Base-by-base conservation (phyloP, 768 basidiomycete genomes). In the Hortiboletus campestris region DNA sequence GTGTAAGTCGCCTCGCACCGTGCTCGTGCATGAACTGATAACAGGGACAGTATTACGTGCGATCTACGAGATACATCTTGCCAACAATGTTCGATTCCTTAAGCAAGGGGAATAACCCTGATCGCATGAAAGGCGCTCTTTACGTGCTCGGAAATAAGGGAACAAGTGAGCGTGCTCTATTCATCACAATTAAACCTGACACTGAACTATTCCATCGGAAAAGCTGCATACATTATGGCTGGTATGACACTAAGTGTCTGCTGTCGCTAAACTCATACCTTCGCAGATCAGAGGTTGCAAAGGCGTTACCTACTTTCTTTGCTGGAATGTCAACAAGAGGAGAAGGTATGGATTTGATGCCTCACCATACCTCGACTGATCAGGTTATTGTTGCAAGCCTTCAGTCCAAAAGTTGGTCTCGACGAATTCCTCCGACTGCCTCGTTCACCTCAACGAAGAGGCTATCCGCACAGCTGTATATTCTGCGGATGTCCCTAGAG, bases 41-140 rank as follows among this genome's bases (percentile, higher is more conserved):
- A 34, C 42, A 28, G 16, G 47, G 51, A 17, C 61, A 89, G 86
- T 84, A 84, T 66, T 91, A 82, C 54, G 76, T 89, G 38, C 82
- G 88, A 53, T 88, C 89, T 7, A 89, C 86, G 29, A 79, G 84
- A 63, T 81, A 82, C 58, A 76, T 81, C 42, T 75, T 89, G 29
- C 85, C 88, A 6, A 70, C 74, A 20, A 70, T 89, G 44, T 84
- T 86, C 63, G 76, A 79, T 55, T 83, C 86, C 6, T 72, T 91
- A 46, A 72, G 72, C 52, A 87, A 84, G 64, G 93, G 89, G 7
- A 85, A 82, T 54, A 92, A 95, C 65, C 89, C 93, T 11, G 94
- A 98, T 71, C 80, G 88, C 25, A 95, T 97, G 85, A 98, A 98
- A 74, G 96, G 96, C 9, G 93, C 92, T 17, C 75, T 96, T 39